Evolutionary conservation across 192 early-diverging fungal genomes (phyloP).

Genomic region (Chytriomyces confervae): DNA sequence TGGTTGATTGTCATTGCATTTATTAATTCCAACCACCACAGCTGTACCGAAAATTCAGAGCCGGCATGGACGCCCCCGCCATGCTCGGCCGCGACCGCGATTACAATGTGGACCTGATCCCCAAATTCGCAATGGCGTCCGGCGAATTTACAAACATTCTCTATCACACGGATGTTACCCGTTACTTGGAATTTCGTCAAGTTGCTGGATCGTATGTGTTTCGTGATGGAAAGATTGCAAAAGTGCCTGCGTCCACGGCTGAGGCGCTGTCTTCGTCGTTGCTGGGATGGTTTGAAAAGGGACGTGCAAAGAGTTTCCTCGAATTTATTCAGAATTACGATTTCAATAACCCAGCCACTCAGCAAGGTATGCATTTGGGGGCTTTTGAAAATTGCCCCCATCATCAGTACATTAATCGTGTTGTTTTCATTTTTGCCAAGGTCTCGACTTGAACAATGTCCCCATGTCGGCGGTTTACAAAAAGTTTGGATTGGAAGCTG

Average conservation of each 20-base stretch:
- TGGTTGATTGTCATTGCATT: not conserved
- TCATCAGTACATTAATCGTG: conserved; percentile 40
- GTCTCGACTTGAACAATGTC: conserved; percentile 75
- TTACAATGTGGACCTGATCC: conserved; percentile 97
- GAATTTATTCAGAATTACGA: conserved; percentile 93
- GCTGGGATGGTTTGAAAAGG: conserved; percentile 95
- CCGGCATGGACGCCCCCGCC: conserved; percentile 53
- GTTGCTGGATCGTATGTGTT: conserved; percentile 93
- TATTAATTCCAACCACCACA: conserved; percentile 60
- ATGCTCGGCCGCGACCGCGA: conserved; percentile 74
- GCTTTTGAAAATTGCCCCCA: not conserved
- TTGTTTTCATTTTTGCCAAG: conserved; percentile 38
- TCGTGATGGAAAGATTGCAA: conserved; percentile 87
- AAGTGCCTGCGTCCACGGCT: conserved; percentile 89
- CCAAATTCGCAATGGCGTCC: conserved; percentile 99
- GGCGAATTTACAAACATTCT: conserved; percentile 97
- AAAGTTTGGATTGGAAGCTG: conserved; percentile 89
- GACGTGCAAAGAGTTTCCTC: conserved; percentile 91
- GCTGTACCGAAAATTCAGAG: conserved; percentile 64
- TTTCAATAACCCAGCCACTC: conserved; percentile 80
- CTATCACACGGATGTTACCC: conserved; percentile 96
- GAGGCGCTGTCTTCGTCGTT: conserved; percentile 87
- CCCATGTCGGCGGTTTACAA: conserved; percentile 85
- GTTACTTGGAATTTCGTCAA: conserved; percentile 97
- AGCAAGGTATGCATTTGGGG: conserved; percentile 60